phyloP scores from a whole-genome alignment of 2,329 filamentous ascomycete species.

The Aureobasidium sp. region DNA sequence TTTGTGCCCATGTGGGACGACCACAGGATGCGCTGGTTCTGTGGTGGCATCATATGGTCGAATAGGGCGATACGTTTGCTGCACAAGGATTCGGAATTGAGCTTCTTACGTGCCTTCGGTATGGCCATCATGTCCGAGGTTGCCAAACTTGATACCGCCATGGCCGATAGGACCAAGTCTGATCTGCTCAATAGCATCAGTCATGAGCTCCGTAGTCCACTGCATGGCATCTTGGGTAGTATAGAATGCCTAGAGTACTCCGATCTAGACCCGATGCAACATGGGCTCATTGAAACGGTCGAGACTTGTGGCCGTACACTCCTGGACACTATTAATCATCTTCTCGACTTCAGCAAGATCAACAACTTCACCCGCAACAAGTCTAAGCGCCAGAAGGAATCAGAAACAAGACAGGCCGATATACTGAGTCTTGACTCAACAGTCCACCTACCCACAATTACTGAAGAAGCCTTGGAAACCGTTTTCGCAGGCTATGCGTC shows the following conservation, averaged over 20 bases:
- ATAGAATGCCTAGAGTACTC: slow-evolving; percentile 45
- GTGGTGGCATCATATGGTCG: slow-evolving; percentile 41
- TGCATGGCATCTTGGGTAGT: slow-evolving; percentile 43
- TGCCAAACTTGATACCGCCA: slow-evolving; percentile 33
- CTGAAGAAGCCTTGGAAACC: slow-evolving; percentile 50
- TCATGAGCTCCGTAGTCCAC: slow-evolving; percentile 45
- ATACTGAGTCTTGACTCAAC: slow-evolving; percentile 23
- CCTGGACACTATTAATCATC: slow-evolving; percentile 42
- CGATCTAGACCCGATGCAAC: slow-evolving; percentile 32
- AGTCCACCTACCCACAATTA: slow-evolving; percentile 39
- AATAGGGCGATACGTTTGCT: slow-evolving; percentile 39
- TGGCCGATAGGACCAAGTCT: slow-evolving; percentile 42
- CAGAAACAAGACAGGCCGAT: slow-evolving; percentile 15
- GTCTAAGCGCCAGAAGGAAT: background rate
- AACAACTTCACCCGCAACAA: slow-evolving; percentile 27
- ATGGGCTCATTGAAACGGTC: slow-evolving; percentile 41
- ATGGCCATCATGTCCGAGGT: slow-evolving; percentile 38
- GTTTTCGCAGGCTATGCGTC: slow-evolving; percentile 27
- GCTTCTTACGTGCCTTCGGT: slow-evolving; percentile 39
- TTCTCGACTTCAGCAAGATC: slow-evolving; percentile 41
- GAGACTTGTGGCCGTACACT: slow-evolving; percentile 46
- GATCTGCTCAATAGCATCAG: slow-evolving; percentile 48
- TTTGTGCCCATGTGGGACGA: slow-evolving; percentile 49
- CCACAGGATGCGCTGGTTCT: slow-evolving; percentile 32
- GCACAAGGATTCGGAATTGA: slow-evolving; percentile 33